Evolutionary conservation across 768 basidiomycete species (phyloP).

Genomic region (Xerocomellus chrysenteron): DNA sequence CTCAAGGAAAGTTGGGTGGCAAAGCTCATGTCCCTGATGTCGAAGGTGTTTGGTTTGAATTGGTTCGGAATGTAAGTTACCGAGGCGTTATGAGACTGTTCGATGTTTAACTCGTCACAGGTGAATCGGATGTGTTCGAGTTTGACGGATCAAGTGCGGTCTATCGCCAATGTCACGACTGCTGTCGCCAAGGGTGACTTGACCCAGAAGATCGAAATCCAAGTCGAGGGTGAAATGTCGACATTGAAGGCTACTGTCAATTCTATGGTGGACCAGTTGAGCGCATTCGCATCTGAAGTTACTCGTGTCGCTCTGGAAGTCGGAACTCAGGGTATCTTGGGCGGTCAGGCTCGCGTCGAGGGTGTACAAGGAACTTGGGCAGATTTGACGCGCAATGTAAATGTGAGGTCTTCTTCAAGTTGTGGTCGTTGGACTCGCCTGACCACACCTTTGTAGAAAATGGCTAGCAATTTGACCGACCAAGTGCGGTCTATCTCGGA

Average conservation of each 20-base stretch:
- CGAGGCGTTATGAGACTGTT: background rate
- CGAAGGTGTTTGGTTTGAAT: slow-evolving; percentile 87
- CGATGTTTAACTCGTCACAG: slow-evolving; percentile 31
- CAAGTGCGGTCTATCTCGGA: slow-evolving; percentile 92
- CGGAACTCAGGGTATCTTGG: slow-evolving; percentile 87
- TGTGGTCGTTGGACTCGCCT: background rate
- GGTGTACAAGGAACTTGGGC: slow-evolving; percentile 95
- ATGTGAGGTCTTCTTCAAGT: slow-evolving; percentile 44
- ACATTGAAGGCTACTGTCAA: slow-evolving; percentile 84
- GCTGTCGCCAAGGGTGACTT: slow-evolving; percentile 90
- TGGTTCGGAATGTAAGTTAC: slow-evolving; percentile 65
- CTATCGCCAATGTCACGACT: slow-evolving; percentile 82
- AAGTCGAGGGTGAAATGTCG: slow-evolving; percentile 84
- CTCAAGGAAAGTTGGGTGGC: slow-evolving; percentile 85
- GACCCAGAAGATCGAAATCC: slow-evolving; percentile 91
- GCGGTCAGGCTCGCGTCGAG: slow-evolving; percentile 87
- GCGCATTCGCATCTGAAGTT: slow-evolving; percentile 82
- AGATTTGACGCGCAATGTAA: slow-evolving; percentile 86
- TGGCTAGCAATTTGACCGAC: slow-evolving; percentile 82
- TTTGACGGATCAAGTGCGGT: slow-evolving; percentile 78
- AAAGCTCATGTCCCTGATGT: slow-evolving; percentile 87
- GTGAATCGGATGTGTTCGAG: slow-evolving; percentile 82
- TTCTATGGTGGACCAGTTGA: slow-evolving; percentile 91
- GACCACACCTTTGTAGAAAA: slow-evolving; percentile 52
- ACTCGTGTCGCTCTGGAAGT: slow-evolving; percentile 85